Percentiles rank a stretch among this genome's conserved stretches.
These are phyloP conservation scores for Solanum megistacrolobum DNA, from an alignment of 257 asterid species.

Conservation along the genomic window DNA sequence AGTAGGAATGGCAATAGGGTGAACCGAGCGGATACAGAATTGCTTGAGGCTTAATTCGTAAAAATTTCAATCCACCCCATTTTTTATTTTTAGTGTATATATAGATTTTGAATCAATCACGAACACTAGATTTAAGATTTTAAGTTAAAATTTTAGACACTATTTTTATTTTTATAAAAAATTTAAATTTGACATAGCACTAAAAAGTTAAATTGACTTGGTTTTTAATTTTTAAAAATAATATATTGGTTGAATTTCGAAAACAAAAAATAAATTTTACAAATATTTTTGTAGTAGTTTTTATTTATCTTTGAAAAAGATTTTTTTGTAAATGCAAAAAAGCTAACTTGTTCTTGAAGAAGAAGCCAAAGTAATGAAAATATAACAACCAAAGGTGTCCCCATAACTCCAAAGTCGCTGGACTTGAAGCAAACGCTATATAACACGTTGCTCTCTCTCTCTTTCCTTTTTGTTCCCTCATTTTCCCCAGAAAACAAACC, in stretches of 20 bases:
- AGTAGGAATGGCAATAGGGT: too few species aligned
- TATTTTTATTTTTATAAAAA: too few species aligned
- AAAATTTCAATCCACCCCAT: too few species aligned
- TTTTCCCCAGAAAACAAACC: not conserved
- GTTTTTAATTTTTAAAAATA: not conserved
- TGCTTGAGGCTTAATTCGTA: too few species aligned
- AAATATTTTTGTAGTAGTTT: not conserved
- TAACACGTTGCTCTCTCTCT: not conserved
- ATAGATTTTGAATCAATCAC: too few species aligned
- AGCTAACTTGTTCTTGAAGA: constrained; percentile 2
- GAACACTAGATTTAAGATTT: too few species aligned
- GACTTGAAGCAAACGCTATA: not conserved
- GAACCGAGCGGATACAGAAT: too few species aligned
- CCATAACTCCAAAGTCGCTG: not conserved
- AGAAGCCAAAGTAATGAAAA: not conserved
- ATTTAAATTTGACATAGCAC: too few species aligned
- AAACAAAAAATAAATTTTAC: not conserved
- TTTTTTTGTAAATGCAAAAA: not conserved
- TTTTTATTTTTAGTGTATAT: too few species aligned
- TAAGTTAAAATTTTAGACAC: too few species aligned
- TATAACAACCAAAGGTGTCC: not conserved
- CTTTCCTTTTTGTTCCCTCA: not conserved
- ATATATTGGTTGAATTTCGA: not conserved
- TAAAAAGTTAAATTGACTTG: not conserved
- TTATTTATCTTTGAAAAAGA: not conserved